Base-by-base conservation (phyloP, 2,329 filamentous ascomycete species). In the Calonectria hawksworthii region DNA sequence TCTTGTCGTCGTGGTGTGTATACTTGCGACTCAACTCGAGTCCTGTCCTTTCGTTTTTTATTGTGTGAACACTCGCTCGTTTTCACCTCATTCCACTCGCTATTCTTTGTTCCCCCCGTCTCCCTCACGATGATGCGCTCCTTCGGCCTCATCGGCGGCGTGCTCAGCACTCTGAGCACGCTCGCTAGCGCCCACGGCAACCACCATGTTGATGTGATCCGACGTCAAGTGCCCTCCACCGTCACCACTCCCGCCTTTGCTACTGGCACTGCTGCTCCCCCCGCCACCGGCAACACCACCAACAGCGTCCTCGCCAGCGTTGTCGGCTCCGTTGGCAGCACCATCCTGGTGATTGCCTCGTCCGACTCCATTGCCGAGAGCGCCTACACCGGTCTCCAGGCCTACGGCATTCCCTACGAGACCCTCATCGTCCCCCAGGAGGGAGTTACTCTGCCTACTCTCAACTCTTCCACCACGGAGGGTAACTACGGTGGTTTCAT, bases 351-450 rank as follows among this genome's bases (percentile, higher is more conserved):
- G 14, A 61, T 73, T 41, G 70, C 70, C 18, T 61, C 64, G 4
- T 36, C 51, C n/a, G 56, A 52, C 34, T 36, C 56, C 10, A 70
- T 63, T 32, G 72, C 70, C 28, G 71, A 23, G n/a, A 68, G 56
- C 41, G 76, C 69, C n/a, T 38, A 51, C 7, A 61, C 56, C 10
- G 76, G 76, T 61, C 64, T 77, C 11, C 26, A 69, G 14, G 75
- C 50, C 44, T 77, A 77, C 23, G 76, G 76, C 2, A 77, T 77
- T 5, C 76, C 76, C 2, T 77, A 63, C 30, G 44, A 77, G 41
- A 73, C 61, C 26, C 59, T 77, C 21, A 32, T 76, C 2, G 75
- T 76, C 5, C 69, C 76, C 11, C 50, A 51, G 44, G 56, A 18
- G 4, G 76, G 76, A 11, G 51, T 73, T 9, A 70, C 59, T 2